Base-by-base conservation (phyloP, 192 early-diverging fungal species). In the Entomortierella parvispora region DNA sequence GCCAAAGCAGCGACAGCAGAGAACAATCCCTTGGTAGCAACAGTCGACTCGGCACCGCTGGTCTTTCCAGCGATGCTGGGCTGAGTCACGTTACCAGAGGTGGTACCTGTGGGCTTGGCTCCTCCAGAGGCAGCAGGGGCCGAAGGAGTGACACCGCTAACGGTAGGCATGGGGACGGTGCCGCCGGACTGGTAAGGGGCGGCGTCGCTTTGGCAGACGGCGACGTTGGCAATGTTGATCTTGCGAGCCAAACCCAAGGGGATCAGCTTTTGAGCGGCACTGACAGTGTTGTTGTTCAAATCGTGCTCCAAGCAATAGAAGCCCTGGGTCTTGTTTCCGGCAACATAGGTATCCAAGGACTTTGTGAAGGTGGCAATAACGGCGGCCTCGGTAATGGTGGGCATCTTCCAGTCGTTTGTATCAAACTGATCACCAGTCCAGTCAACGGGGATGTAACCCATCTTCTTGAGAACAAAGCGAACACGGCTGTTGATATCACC, bases 401-500 rank as follows among this genome's bases (percentile, higher is more conserved):
- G 57, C 51, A 68, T 51, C 22, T 72, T 51, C 85, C 85, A 86
- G 56, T 86, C 85, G 66, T 80, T 78, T 26, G 83, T 84, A 56
- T 86, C 85, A 43, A 81, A 75, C 1, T 25, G 65, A 46, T 72
- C 69, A 46, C 25, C 55, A 14, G 63, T 76, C 55, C 56, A 70
- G 51, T 64, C 34, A 42, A 57, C 65, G 17, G 55, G 59, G 62
- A 67, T 63, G 29, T 45, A 40, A 26, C 65, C 79, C 22, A 68
- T 46, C 61, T 71, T 71, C 54, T 59, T 58, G 51, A 71, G 69
- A 33, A 71, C 69, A 18, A 40, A 64, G 28, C 84, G 82, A 26
- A 85, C 84, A 69, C 84, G 84, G 59, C 81, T 81, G 56, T 85
- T 81, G 15, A 83, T 82, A 51, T 83, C 84, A 46, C 85, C 85